Evolutionary conservation across 768 basidiomycete species (phyloP).

Genomic region (Cubamyces lactineus): DNA sequence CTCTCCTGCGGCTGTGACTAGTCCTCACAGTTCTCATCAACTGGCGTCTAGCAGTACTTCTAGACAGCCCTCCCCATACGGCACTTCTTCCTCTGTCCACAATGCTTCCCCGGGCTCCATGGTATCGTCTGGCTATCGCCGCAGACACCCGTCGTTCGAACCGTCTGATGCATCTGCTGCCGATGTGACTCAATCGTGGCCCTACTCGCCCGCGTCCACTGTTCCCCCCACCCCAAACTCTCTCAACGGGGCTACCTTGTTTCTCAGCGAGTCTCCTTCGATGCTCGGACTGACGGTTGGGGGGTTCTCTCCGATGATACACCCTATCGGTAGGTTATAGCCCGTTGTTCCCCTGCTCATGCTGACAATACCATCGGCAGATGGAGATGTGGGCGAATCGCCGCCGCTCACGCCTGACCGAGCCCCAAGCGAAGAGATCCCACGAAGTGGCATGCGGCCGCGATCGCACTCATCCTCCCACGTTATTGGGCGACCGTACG

Average conservation of each 20-base stretch:
- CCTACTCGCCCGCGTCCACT: not conserved
- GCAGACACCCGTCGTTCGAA: not conserved
- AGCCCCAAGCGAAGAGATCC: not conserved
- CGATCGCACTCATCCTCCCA: constrained; percentile 8
- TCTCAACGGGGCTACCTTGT: constrained; percentile 9
- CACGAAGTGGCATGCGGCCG: not conserved
- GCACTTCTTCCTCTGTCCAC: not conserved
- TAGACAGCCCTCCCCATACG: not conserved
- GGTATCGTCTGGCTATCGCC: not conserved
- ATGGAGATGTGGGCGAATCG: constrained; percentile 2
- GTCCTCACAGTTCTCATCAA: not conserved
- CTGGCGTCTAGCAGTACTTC: constrained; percentile 1
- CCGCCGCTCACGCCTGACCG: constrained; percentile 11
- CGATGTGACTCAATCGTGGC: not conserved
- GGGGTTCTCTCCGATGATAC: constrained; percentile 8
- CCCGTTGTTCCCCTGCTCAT: not conserved
- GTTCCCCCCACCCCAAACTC: constrained; percentile 7
- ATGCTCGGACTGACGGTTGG: constrained; percentile 4
- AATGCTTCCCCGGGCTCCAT: constrained; percentile 1
- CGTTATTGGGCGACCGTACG: not conserved
- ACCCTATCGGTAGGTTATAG: not conserved
- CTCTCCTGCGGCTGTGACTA: not conserved
- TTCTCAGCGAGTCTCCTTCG: constrained; percentile 14
- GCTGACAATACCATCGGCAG: not conserved
- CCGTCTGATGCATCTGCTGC: not conserved